phyloP scores from a whole-genome alignment of 2,329 filamentous ascomycete species.

The Penicillium decumbens region DNA sequence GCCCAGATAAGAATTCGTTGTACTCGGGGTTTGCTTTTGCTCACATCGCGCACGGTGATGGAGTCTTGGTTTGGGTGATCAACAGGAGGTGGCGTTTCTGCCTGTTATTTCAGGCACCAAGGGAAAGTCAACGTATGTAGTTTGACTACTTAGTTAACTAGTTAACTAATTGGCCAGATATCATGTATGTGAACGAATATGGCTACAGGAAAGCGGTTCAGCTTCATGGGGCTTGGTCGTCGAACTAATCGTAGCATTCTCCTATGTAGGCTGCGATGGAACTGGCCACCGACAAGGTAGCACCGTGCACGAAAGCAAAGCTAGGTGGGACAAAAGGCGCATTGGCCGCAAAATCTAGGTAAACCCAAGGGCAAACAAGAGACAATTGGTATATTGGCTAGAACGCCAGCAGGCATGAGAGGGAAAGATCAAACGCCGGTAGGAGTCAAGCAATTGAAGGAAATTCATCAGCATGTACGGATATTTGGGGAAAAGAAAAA shows the following conservation, averaged over 20 bases:
- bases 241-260: constrained; percentile 4
- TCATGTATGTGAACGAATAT: not conserved
- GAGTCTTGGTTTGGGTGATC: constrained; percentile 1
- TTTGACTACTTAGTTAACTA: too few species aligned
- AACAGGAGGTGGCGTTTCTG: constrained; percentile 1
- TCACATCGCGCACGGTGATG: constrained; percentile 1
- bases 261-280: constrained; percentile 2
- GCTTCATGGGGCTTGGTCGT: not conserved
- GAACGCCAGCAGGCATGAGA: constrained; percentile 19
- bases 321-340: constrained; percentile 6
- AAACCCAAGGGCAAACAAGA: constrained; percentile 10
- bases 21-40: not conserved
- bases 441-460: constrained; percentile 10
- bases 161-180: not conserved
- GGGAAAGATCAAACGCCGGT: constrained; percentile 10
- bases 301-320: constrained; percentile 10
- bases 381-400: constrained; percentile 29
- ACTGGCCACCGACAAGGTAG: constrained; percentile 8
- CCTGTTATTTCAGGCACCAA: constrained; percentile 9
- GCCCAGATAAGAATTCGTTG: not conserved
- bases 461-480: constrained; percentile 25
- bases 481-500: constrained; percentile 15
- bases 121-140: not conserved
- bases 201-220: not conserved
- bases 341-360: constrained; percentile 6